Base-by-base conservation (phyloP, 345 rosid genomes). In the Salix koriyanagi region DNA sequence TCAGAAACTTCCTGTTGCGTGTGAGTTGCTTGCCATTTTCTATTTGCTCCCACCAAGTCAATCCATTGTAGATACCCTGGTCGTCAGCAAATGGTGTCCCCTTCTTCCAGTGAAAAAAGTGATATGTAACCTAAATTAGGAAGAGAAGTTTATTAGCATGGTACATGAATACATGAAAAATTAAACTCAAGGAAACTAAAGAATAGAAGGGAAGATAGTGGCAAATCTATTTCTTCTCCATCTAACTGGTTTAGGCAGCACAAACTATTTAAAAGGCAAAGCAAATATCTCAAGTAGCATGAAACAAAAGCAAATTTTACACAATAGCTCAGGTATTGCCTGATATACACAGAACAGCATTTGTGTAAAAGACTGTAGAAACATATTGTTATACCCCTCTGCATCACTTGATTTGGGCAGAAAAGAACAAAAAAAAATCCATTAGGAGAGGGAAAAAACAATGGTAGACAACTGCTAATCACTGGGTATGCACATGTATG, bases 11-110 rank as follows among this genome's bases (percentile, higher is more conserved):
- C 73, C 99, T 84, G 81, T 93, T 96, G 75, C 94, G 96, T 7
- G 99, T 93, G 64, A 93, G 97, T 82, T 96, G 99, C 82, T 96
- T 89, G 69, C 99, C 97, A 41, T 81, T 93, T 80, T 96, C 99
- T 72, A 92, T 88, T 84, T 96, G 99, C 80, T 96, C 99, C 99
- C 99, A 96, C 99, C 99, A 96, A 68, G 99, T 96, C 83, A 96
- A 80, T 70, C 90, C 72, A 73, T 94, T 93, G 86, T 96, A 96
- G 79, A 96, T 91, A 41, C 99, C 99, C 81, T 96, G 98, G 82
- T 96, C 98, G 21, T 96, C 99, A 25, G 88, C 92, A 81, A 96
- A 96, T 11, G 99, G 99, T 14, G 99, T 96, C 80, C 99, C 98
- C 81, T 96, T 96, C 93, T 90, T 93, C 98, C 99, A 96, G 84